Percentiles rank a stretch among this genome's conserved stretches.
Conservation (phyloP, 306 rosid genomes). For the Citrullus colocynthis region DNA sequence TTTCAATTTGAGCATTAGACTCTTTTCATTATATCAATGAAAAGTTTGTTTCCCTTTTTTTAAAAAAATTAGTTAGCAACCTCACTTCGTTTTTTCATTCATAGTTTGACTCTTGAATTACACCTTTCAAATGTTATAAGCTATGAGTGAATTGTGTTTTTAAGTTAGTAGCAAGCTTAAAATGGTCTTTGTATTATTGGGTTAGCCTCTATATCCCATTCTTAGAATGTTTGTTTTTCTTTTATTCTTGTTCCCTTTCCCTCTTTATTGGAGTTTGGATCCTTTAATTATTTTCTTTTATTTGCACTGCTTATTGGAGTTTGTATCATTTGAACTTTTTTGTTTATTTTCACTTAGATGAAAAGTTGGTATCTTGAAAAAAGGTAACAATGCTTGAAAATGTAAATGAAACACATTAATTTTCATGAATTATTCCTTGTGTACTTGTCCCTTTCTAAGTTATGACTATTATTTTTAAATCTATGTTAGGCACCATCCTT, state of each 20-base stretch:
- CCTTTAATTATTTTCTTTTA: background rate
- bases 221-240: background rate
- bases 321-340: background rate
- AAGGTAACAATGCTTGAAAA: background rate
- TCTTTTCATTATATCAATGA: too few species aligned
- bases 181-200: background rate
- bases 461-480: slow-evolving; percentile 22
- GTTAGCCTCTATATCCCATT: background rate
- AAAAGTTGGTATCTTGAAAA: background rate
- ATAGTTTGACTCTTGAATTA: background rate
- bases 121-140: background rate
- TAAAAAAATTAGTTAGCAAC: background rate
- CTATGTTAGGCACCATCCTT: slow-evolving; percentile 66
- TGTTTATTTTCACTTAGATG: background rate
- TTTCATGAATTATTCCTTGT: background rate
- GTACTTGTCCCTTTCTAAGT: background rate
- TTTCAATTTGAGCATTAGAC: too few species aligned
- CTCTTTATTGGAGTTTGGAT: background rate
- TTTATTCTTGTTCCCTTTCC: background rate
- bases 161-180: background rate
- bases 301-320: background rate
- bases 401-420: background rate
- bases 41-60: too few species aligned
- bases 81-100: background rate
- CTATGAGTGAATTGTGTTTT: background rate